phyloP scores from a whole-genome alignment of 2,329 filamentous ascomycete genomes.

The Xylariomycetidae sp. region DNA sequence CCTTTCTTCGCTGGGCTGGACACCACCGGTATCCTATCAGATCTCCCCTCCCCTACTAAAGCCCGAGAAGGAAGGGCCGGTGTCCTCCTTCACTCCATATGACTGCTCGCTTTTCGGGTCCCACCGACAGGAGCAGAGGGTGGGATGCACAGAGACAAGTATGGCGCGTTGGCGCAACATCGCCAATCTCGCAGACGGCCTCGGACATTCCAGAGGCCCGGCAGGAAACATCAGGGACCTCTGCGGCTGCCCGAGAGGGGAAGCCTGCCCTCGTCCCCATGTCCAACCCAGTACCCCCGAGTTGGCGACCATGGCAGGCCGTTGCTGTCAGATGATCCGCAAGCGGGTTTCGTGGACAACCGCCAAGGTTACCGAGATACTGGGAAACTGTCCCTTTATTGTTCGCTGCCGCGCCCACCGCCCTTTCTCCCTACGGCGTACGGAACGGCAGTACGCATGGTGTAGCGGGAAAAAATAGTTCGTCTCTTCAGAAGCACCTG shows the following conservation, averaged over 20 bases:
- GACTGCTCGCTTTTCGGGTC: background rate
- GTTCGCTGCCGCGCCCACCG: background rate
- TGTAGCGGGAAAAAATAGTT: background rate
- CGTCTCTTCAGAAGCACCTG: background rate
- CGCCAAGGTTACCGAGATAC: background rate
- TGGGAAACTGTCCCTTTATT: background rate
- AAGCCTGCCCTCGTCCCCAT: background rate
- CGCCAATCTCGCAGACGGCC: conserved; percentile 32
- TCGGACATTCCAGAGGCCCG: conserved; percentile 9
- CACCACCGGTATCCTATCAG: background rate
- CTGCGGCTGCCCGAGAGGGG: background rate
- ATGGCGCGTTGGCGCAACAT: conserved; percentile 23
- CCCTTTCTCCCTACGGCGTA: background rate
- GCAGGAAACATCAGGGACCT: background rate
- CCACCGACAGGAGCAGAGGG: background rate
- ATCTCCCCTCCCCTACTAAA: background rate
- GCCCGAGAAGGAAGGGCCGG: background rate
- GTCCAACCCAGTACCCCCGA: too few relatives aligned
- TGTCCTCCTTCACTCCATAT: too few relatives aligned
- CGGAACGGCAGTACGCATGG: conserved; percentile 1
- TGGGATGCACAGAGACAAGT: conserved; percentile 3
- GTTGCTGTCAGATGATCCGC: too few relatives aligned
- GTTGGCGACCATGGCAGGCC: too few relatives aligned
- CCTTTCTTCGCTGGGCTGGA: background rate
- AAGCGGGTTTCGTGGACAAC: background rate